Conservation (phyloP, 495 filamentous ascomycete species). For the Penicillium tannophilum region DNA sequence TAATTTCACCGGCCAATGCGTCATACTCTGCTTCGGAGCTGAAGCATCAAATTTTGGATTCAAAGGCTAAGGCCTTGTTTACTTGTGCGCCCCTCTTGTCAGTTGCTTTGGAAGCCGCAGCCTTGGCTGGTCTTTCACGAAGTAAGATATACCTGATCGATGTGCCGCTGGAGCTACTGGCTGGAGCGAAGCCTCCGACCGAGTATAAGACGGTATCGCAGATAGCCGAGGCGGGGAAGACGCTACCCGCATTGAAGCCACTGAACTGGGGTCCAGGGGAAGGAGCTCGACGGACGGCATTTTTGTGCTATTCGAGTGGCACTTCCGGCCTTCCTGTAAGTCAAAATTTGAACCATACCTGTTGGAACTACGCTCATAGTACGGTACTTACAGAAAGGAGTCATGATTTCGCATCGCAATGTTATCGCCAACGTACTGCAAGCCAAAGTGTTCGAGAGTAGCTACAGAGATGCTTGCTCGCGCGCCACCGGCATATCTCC, state of each 20-base stretch:
- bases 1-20: constrained; percentile 81
- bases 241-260: constrained; percentile 62
- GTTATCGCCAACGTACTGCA: constrained; percentile 84
- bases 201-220: constrained; percentile 72
- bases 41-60: constrained; percentile 76
- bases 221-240: constrained; percentile 64
- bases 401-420: constrained; percentile 89
- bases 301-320: constrained; percentile 87
- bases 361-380: not conserved
- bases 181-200: constrained; percentile 45
- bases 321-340: constrained; percentile 82
- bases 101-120: constrained; percentile 68
- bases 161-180: constrained; percentile 56
- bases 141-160: constrained; percentile 75
- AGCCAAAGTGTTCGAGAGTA: constrained; percentile 56
- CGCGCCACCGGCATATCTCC: constrained; percentile 35
- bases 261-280: constrained; percentile 74
- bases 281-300: constrained; percentile 74
- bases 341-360: constrained; percentile 7
- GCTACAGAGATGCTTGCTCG: constrained; percentile 39
- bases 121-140: constrained; percentile 65
- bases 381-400: constrained; percentile 69
- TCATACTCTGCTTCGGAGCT: constrained; percentile 76
- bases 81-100: constrained; percentile 77
- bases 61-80: constrained; percentile 73